These are phyloP conservation scores for Calonectria pauciramosa DNA, from an alignment of 2,329 filamentous ascomycete genomes.

Conservation along the genomic window DNA sequence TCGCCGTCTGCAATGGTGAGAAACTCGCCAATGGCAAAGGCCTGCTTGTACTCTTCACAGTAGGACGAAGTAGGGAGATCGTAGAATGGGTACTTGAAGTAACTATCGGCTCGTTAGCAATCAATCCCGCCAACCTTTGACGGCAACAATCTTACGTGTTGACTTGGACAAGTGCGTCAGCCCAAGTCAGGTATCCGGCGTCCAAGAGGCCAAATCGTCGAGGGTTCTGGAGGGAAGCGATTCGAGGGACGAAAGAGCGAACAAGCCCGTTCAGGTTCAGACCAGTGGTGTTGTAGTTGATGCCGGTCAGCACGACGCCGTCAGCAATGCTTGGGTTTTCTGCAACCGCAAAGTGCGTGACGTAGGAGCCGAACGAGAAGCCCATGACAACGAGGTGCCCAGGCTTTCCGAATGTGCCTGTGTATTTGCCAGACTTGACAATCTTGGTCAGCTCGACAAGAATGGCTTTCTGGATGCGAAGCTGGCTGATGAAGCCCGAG, in stretches of 20 bases:
- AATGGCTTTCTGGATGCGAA: conserved; percentile 33
- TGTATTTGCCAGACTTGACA: conserved; percentile 31
- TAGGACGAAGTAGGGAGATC: conserved; percentile 29
- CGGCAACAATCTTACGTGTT: conserved; percentile 19
- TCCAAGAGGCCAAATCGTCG: conserved; percentile 14
- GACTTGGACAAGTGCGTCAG: conserved; percentile 27
- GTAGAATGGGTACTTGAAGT: conserved; percentile 36
- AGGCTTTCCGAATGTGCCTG: conserved; percentile 27
- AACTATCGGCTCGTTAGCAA: conserved; percentile 4
- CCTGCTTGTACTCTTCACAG: conserved; percentile 32
- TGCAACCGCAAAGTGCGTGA: conserved; percentile 34
- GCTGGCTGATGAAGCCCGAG: conserved; percentile 34
- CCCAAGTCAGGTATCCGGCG: conserved; percentile 34
- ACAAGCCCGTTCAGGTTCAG: conserved; percentile 28
- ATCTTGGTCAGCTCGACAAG: conserved; percentile 31
- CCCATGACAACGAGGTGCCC: conserved; percentile 33
- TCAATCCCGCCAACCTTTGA: background rate
- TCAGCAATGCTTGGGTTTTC: conserved; percentile 30
- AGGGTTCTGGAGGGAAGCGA: conserved; percentile 32
- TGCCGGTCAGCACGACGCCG: conserved; percentile 27
- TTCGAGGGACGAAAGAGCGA: conserved; percentile 32
- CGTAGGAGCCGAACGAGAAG: conserved; percentile 35
- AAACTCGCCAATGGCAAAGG: conserved; percentile 35
- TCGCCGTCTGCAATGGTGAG: conserved; percentile 32
- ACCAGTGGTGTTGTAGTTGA: conserved; percentile 33